These are phyloP conservation scores for Tephrocybe sp. DNA, from an alignment of 768 basidiomycete species.

Conservation along the genomic window DNA sequence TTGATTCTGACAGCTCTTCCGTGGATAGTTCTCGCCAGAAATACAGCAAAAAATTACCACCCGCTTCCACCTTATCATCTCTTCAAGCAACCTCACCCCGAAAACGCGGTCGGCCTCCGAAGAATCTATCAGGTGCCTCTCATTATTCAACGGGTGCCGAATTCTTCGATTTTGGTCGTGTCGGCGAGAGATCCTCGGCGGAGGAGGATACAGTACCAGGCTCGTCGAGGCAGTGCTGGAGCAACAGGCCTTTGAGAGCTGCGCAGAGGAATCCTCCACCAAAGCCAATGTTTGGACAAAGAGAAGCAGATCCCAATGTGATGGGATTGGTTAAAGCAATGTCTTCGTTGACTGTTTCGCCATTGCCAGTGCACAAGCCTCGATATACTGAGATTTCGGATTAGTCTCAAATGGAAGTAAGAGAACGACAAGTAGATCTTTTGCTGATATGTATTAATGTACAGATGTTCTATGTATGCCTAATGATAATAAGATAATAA, in stretches of 20 bases:
- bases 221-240: neutral
- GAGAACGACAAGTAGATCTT: neutral
- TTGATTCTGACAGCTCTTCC: slow-evolving; percentile 3
- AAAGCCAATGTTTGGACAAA: neutral
- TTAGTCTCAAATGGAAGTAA: slow-evolving; percentile 10
- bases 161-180: slow-evolving; percentile 19
- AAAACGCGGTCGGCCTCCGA: slow-evolving; percentile 12
- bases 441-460: neutral
- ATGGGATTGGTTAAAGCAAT: slow-evolving; percentile 6
- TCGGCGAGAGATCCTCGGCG: slow-evolving; percentile 10
- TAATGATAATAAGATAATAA: neutral
- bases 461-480: neutral
- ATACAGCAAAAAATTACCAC: neutral
- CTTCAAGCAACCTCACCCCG: neutral
- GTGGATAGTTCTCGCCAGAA: slow-evolving; percentile 1
- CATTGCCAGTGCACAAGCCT: slow-evolving; percentile 3
- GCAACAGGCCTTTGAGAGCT: no score
- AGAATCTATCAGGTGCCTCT: neutral
- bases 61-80: neutral
- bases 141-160: slow-evolving; percentile 17
- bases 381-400: slow-evolving; percentile 20
- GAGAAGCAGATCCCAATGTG: neutral
- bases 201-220: slow-evolving; percentile 5
- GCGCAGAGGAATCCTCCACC: neutral
- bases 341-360: slow-evolving; percentile 17